Evolutionary conservation across 352 stramenopile genomes (phyloP), one percentile per base, ranked within the genome.

Genomic region (Globisporangium irregulare): DNA sequence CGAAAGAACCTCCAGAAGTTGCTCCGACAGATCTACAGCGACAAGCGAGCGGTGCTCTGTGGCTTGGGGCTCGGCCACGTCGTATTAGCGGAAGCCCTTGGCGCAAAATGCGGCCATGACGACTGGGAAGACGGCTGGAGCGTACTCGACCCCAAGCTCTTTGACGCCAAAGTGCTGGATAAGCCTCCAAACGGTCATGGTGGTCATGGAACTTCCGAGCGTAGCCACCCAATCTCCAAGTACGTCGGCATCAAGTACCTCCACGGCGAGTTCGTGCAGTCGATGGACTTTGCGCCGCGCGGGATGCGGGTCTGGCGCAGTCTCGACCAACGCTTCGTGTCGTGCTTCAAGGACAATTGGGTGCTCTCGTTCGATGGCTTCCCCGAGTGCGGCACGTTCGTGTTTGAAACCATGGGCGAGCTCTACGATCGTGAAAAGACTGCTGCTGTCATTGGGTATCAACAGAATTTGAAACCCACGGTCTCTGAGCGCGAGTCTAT

Each of bases 31-130:
- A 64, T 83, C 2, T 69, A 80, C 61, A 41, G 6, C 12, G 43
- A 70, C 14, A 76, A 73, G 56, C 66, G 62, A 20, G 71, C 70
- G 0, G 18, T 70, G 1, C 27, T 83, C 0, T 64, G 71, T 9
- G 76, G 64, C 0, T 54, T 83, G 14, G 76, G 76, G 2, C 65
- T 83, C 9, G 76, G 76, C 0, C 76, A 83, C 46, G 71, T 83
- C 27, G 29, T 75, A 6, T 24, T 75, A 9, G 70, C 66, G 12
- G 70, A 75, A 29, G 66, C 70, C 0, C 62, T 75, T 10, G 70
- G 66, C 3, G 70, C 24, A 0, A 73, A 72, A 25, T 66, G 48
- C 41, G 34, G 43, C 4, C 24, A 55, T 5, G 38, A 29, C 4
- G 70, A 72, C 18, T 75, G 70, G 70, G 66, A 73, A 62, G 70